A percentile compares a stretch with the other conserved stretches of the same genome.
Evolutionary conservation across 108 stramenopile species (phyloP).

Genomic region (Skeletonema menzelii): DNA sequence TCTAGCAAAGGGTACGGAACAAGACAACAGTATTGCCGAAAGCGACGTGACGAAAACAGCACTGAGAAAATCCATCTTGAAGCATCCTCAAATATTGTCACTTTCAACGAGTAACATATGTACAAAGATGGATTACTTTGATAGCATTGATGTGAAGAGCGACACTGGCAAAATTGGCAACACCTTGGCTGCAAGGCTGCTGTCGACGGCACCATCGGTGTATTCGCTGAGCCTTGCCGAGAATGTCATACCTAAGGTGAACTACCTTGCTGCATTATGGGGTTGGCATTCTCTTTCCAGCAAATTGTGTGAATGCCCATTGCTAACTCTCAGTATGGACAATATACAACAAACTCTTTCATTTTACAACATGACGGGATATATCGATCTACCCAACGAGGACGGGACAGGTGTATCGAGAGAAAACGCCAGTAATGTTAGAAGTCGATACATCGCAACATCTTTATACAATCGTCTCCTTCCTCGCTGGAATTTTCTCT

Average conservation of each 20-base stretch:
- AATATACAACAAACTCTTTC: slow-evolving; percentile 75
- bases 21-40: slow-evolving; percentile 6
- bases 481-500: slow-evolving; percentile 76
- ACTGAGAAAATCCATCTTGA: slow-evolving; percentile 56
- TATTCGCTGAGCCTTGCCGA: slow-evolving; percentile 71
- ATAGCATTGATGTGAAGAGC: slow-evolving; percentile 43
- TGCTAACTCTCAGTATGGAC: slow-evolving; percentile 76
- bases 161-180: background rate
- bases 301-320: slow-evolving; percentile 63
- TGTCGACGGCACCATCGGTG: slow-evolving; percentile 47
- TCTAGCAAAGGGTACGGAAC: slow-evolving; percentile 4
- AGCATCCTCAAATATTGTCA: slow-evolving; percentile 70
- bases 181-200: slow-evolving; percentile 51
- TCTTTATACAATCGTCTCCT: slow-evolving; percentile 81
- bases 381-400: slow-evolving; percentile 44
- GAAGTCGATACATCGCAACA: slow-evolving; percentile 76
- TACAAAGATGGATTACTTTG: slow-evolving; percentile 64
- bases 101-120: slow-evolving; percentile 63
- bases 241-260: slow-evolving; percentile 69
- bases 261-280: slow-evolving; percentile 68
- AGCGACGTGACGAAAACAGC: background rate
- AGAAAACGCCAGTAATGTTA: slow-evolving; percentile 24
- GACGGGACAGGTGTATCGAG: background rate
- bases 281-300: slow-evolving; percentile 27
- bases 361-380: slow-evolving; percentile 81